Percentiles rank a stretch among this genome's conserved stretches.
These are phyloP conservation scores for Tricholoma terreum DNA, from an alignment of 768 basidiomycete species.

Conservation along the genomic window DNA sequence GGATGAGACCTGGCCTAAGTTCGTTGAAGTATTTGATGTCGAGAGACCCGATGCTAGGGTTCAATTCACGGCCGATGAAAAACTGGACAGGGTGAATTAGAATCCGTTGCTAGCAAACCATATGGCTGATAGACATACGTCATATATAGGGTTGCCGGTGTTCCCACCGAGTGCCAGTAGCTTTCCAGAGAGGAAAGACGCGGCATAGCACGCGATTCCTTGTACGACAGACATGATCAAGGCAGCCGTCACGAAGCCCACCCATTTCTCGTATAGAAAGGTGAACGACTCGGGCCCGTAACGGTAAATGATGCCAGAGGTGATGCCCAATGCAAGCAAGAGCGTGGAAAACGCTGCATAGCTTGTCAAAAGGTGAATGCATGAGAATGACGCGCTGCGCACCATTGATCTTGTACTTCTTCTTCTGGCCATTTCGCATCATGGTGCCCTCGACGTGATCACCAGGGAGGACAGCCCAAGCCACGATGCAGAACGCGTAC, in stretches of 20 bases:
- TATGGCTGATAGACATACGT: constrained; percentile 54
- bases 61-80: constrained; percentile 92
- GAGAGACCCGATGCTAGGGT: constrained; percentile 77
- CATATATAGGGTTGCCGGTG: constrained; percentile 81
- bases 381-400: constrained; percentile 16
- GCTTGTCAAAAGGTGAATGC: background rate
- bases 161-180: constrained; percentile 93
- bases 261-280: constrained; percentile 88
- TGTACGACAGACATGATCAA: constrained; percentile 76
- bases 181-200: constrained; percentile 65
- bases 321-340: constrained; percentile 74
- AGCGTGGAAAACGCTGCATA: constrained; percentile 85
- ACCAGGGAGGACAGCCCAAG: constrained; percentile 79
- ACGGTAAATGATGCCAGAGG: constrained; percentile 64
- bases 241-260: constrained; percentile 84
- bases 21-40: constrained; percentile 76
- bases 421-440: constrained; percentile 72
- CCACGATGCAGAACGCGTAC: constrained; percentile 83
- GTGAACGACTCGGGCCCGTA: constrained; percentile 81
- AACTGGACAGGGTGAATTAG: constrained; percentile 49
- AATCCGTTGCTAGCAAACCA: background rate
- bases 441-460: constrained; percentile 67
- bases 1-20: constrained; percentile 84
- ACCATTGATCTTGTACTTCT: constrained; percentile 96
- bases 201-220: constrained; percentile 63